Base-by-base conservation (phyloP, 345 rosid species). In the Eucalyptus marginata region DNA sequence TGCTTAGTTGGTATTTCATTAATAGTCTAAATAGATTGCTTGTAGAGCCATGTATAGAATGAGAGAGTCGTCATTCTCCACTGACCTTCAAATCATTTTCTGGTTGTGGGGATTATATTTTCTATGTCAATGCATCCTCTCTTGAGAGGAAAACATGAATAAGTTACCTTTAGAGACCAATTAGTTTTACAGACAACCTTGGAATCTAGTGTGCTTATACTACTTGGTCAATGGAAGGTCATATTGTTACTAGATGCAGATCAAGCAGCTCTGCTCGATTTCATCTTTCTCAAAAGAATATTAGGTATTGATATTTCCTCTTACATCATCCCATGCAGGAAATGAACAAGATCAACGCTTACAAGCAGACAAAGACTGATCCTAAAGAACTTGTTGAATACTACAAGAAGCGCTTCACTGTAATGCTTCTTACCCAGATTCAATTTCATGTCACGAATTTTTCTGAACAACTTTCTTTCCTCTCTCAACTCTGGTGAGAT, bases 261-360 rank as follows among this genome's bases (percentile, higher is more conserved):
- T 62, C 24, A 18, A 22, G 68, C 24, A 87, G 4, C 49, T 47
- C 50, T 40, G 51, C 31, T n/a, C 6, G 27, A 58, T 87, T 58
- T 52, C 1, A 44, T 59, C 36, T 89, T 47, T 24, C 18, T 47
- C 56, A 84, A 46, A 46, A 59, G 24, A 20, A 17, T 68, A 27
- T 79, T 15, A 51, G 47, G 31, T 12, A 33, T 17, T 33, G 43
- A 16, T 10, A 4, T 31, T 49, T 50, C 88, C 49, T 10, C 40
- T 68, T 68, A 11, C 22, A 6, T 29, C 71, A 76, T 20, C 44
- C 49, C 85, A 86, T 88, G 91, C 95, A 96, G 99, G 97, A 94
- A 88, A 10, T 93, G 88, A 95, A 96, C 95, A 95, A 95, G 93
- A 91, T 95, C 59, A 95, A 94, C 87, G 97, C 95, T 44, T 97